Evolutionary conservation across 192 early-diverging fungal genomes (phyloP).

Genomic region (Rhizophagus sp.): DNA sequence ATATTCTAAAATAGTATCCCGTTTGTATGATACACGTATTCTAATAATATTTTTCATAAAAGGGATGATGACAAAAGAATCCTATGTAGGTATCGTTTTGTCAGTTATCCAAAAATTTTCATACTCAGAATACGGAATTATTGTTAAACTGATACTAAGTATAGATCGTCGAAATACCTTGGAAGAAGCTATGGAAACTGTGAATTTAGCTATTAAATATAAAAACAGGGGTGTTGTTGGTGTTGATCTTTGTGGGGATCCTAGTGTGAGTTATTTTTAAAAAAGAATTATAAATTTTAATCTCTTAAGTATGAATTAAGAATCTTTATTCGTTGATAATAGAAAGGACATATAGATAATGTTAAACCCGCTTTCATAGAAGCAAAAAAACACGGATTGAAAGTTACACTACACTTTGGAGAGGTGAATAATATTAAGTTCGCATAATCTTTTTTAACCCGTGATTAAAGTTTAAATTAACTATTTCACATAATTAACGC

Average conservation of each 20-base stretch:
- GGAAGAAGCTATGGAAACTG: slow-evolving; percentile 50
- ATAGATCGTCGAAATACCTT: slow-evolving; percentile 53
- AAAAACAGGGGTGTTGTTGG: slow-evolving; percentile 48
- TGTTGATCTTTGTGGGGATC: slow-evolving; percentile 65
- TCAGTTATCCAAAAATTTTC: slow-evolving; percentile 31
- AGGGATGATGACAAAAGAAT: slow-evolving; percentile 51
- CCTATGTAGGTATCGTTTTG: slow-evolving; percentile 48
- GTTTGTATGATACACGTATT: not conserved
- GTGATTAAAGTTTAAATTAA: not conserved
- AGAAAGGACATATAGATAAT: slow-evolving; percentile 40
- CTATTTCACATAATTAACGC: not conserved
- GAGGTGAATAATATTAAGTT: slow-evolving; percentile 40
- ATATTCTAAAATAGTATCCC: not conserved
- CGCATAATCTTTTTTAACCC: not conserved
- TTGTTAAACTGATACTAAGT: slow-evolving; percentile 50
- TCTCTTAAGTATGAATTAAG: slow-evolving; percentile 7
- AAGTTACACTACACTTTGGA: slow-evolving; percentile 56
- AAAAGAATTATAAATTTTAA: not conserved
- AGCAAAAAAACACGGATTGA: slow-evolving; percentile 48
- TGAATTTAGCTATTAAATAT: slow-evolving; percentile 52
- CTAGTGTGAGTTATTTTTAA: slow-evolving; percentile 17
- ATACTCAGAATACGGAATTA: slow-evolving; percentile 34
- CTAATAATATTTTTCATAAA: not conserved
- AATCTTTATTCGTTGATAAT: not conserved
- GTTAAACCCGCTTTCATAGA: slow-evolving; percentile 49